Evolutionary conservation across 2,329 filamentous ascomycete genomes (phyloP).

Genomic region (Aspergillus tubingensis): DNA sequence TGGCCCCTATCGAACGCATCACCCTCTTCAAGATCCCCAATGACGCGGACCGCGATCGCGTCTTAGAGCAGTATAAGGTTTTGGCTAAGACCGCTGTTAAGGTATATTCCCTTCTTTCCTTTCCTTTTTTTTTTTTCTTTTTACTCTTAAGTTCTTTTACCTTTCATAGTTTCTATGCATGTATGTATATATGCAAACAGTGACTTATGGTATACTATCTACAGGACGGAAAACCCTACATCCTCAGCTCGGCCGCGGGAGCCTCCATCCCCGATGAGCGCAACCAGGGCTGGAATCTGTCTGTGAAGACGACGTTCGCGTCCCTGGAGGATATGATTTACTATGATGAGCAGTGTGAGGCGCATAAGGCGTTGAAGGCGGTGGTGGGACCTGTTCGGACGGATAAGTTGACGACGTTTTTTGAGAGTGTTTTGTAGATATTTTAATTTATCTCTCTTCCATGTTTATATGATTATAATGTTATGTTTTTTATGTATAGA

Average conservation of each 20-base stretch:
- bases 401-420: conserved; percentile 42
- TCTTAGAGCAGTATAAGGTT: conserved; percentile 50
- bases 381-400: conserved; percentile 34
- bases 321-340: conserved; percentile 68
- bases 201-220: background rate
- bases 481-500: background rate
- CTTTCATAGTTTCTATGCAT: too few species aligned
- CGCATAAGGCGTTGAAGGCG: conserved; percentile 53
- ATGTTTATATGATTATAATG: background rate
- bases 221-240: conserved; percentile 72
- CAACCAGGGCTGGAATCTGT: conserved; percentile 66
- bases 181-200: too few species aligned
- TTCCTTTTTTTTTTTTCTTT: background rate
- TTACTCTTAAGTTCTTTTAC: too few species aligned
- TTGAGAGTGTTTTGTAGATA: conserved; percentile 37
- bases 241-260: conserved; percentile 60
- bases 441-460: background rate
- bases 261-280: conserved; percentile 59
- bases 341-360: conserved; percentile 64
- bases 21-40: conserved; percentile 58
- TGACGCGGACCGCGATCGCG: conserved; percentile 44
- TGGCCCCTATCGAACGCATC: conserved; percentile 51
- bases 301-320: conserved; percentile 64
- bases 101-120: conserved; percentile 29
- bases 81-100: conserved; percentile 48